These are phyloP conservation scores for Coemansia sp. DNA, from an alignment of 192 early-diverging fungal species.

Conservation along the genomic window DNA sequence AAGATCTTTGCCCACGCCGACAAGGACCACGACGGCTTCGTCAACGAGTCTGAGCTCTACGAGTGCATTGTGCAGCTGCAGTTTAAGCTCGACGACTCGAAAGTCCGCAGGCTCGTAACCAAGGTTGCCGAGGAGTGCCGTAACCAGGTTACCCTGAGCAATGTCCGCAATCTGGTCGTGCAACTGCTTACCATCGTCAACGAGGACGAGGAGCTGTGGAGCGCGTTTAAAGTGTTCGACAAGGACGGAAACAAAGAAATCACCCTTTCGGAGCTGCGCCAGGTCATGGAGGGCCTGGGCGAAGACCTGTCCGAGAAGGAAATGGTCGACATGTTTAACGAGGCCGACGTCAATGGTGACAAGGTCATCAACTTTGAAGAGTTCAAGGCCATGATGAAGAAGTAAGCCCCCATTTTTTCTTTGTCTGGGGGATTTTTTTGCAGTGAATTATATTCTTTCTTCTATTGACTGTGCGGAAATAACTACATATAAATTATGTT, in stretches of 20 bases:
- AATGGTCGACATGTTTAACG: conserved; percentile 74
- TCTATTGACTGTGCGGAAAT: too few species aligned
- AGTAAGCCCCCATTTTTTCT: conserved; percentile 1
- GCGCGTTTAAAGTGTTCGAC: conserved; percentile 54
- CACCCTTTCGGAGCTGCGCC: conserved; percentile 43
- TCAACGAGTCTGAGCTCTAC: background rate
- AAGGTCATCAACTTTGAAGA: conserved; percentile 57
- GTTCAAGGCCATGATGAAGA: conserved; percentile 60
- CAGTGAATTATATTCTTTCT: too few species aligned
- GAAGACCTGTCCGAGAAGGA: conserved; percentile 67
- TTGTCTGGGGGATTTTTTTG: too few species aligned
- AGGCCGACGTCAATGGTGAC: conserved; percentile 69
- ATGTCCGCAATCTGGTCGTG: background rate
- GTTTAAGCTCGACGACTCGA: background rate
- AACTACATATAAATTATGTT: too few species aligned
- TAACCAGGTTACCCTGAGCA: background rate
- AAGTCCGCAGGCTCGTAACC: background rate
- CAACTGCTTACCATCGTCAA: background rate
- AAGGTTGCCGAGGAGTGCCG: background rate
- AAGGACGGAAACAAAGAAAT: conserved; percentile 53
- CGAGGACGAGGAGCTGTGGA: conserved; percentile 16
- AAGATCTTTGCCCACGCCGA: background rate
- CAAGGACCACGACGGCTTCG: conserved; percentile 58
- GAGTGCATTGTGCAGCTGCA: background rate
- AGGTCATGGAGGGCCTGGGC: conserved; percentile 53